Percentiles rank a stretch among this genome's conserved stretches.
Evolutionary conservation across 192 early-diverging fungal species (phyloP).

Genomic region (Borealophlyctis nickersoniae): DNA sequence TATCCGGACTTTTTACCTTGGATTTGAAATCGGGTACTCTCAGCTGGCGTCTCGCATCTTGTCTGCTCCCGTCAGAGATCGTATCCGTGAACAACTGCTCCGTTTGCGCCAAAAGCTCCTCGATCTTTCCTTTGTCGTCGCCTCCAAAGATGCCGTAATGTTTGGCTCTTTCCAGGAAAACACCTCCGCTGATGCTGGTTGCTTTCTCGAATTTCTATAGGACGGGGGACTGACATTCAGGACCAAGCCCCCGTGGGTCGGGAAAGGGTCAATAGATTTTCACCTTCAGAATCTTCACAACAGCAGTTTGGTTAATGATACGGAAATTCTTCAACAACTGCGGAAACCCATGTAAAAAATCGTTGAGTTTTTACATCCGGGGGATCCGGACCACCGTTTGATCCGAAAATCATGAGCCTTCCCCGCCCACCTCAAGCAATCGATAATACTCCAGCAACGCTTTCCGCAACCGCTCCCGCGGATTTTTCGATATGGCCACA

Average conservation of each 20-base stretch:
- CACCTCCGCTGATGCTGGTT: not conserved
- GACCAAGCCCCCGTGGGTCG: not conserved
- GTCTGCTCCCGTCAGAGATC: slow-evolving; percentile 20
- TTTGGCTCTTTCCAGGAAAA: not conserved
- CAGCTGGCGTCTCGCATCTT: slow-evolving; percentile 20
- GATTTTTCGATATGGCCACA: slow-evolving; percentile 18
- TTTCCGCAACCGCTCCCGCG: slow-evolving; percentile 24
- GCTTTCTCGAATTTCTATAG: slow-evolving; percentile 6
- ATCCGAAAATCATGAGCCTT: too few relatives aligned
- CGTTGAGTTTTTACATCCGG: not conserved
- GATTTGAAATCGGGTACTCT: slow-evolving; percentile 22
- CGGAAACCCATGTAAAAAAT: slow-evolving; percentile 3
- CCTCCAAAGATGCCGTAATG: not conserved
- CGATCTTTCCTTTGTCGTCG: slow-evolving; percentile 3
- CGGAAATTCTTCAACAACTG: slow-evolving; percentile 38
- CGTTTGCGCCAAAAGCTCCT: slow-evolving; percentile 23
- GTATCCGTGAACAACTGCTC: slow-evolving; percentile 13
- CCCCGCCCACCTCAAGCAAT: slow-evolving; percentile 25
- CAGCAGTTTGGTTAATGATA: slow-evolving; percentile 38
- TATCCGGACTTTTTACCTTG: slow-evolving; percentile 2
- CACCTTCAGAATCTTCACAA: slow-evolving; percentile 39
- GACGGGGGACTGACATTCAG: not conserved
- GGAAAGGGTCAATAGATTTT: not conserved
- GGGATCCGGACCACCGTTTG: too few relatives aligned
- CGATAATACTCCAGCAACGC: slow-evolving; percentile 31